Conservation (phyloP, 768 basidiomycete species). For the Tephrocybe sp. region DNA sequence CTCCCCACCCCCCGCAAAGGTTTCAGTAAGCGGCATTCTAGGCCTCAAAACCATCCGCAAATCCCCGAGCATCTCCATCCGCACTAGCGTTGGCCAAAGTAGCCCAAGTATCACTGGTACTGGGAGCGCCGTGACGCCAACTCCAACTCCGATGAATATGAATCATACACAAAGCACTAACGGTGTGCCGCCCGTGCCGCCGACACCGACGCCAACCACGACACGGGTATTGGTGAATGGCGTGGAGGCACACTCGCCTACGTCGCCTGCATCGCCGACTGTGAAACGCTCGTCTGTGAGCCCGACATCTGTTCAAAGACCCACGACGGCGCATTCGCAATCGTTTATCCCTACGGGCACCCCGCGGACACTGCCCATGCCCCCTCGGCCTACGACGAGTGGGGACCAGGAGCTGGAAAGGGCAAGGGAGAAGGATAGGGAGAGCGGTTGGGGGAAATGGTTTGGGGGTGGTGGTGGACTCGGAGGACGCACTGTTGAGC, state of each 20-base stretch:
- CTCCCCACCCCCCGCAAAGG: slow-evolving; percentile 5
- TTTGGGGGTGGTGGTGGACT: slow-evolving; percentile 8
- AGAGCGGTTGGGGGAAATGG: slow-evolving; percentile 9
- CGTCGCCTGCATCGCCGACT: not conserved
- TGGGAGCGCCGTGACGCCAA: not conserved
- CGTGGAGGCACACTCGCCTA: not conserved
- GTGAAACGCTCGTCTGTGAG: not conserved
- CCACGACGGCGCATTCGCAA: slow-evolving; percentile 4
- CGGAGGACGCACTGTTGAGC: slow-evolving; percentile 1
- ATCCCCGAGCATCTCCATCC: slow-evolving; percentile 11
- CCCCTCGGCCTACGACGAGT: slow-evolving; percentile 11
- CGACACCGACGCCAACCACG: not conserved
- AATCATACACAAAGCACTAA: not conserved
- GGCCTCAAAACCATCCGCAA: slow-evolving; percentile 20
- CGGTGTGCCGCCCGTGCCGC: not conserved
- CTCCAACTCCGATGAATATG: not conserved
- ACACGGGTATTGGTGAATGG: not conserved
- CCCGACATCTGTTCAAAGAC: not conserved
- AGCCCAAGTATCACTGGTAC: not conserved
- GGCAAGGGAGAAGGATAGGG: slow-evolving; percentile 7
- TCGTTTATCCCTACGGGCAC: not conserved
- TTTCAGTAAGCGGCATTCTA: slow-evolving; percentile 11
- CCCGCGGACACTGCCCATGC: not conserved
- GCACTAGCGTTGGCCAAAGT: slow-evolving; percentile 1
- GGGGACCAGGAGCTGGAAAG: slow-evolving; percentile 1